phyloP scores from a whole-genome alignment of 2,329 filamentous ascomycete species.

The Teratosphaeria viscida region DNA sequence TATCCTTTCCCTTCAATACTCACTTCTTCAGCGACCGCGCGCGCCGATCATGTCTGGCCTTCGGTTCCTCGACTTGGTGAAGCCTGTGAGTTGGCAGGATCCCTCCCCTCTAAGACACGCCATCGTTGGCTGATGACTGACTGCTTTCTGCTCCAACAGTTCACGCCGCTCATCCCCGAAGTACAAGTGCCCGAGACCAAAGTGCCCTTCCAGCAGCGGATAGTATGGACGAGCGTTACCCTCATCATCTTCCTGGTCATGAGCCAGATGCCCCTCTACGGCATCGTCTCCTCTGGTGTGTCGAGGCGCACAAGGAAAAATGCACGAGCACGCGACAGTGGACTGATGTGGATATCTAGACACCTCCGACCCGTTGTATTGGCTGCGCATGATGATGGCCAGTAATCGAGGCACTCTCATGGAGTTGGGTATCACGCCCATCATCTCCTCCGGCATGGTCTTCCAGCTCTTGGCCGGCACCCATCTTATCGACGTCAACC shows the following conservation, averaged over 20 bases:
- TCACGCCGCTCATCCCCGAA: constrained; percentile 94
- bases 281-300: constrained; percentile 79
- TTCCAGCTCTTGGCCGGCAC: constrained; percentile 99
- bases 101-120: background rate
- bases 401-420: constrained; percentile 58
- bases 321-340: constrained; percentile 3
- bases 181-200: constrained; percentile 98
- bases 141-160: background rate
- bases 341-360: constrained; percentile 17
- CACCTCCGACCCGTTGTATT: constrained; percentile 97
- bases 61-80: constrained; percentile 98
- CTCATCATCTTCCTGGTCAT: constrained; percentile 99
- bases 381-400: constrained; percentile 99
- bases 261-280: constrained; percentile 97
- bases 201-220: constrained; percentile 86
- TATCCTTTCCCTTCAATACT: background rate
- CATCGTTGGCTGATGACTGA: background rate
- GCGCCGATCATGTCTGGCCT: constrained; percentile 29
- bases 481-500: constrained; percentile 99
- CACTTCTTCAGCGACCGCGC: background rate
- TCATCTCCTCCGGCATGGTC: constrained; percentile 99
- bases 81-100: constrained; percentile 28
- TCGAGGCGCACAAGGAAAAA: constrained; percentile 6
- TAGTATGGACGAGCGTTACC: constrained; percentile 51
- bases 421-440: constrained; percentile 62